A percentile compares a stretch with the other conserved stretches of the same genome.
Evolutionary conservation across 768 basidiomycete species (phyloP).

Genomic region (Mycena alexandri): DNA sequence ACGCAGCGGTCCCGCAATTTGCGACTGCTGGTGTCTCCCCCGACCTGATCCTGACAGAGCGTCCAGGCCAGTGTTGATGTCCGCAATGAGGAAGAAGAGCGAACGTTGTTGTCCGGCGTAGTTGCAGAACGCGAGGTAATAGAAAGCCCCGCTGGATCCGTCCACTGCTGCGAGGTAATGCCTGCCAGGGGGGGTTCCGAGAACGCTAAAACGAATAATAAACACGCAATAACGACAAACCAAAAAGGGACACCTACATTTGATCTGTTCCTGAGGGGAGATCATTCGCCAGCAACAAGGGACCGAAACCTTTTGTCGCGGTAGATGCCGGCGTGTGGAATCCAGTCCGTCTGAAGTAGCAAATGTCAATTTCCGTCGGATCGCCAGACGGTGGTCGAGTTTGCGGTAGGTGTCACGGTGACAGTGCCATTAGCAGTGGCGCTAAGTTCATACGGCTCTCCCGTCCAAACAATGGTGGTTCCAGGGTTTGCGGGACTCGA

Average conservation of each 20-base stretch:
- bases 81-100: too few relatives aligned
- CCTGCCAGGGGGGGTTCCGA: constrained; percentile 8
- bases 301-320: constrained; percentile 4
- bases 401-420: constrained; percentile 4
- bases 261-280: constrained; percentile 8
- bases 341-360: constrained; percentile 7
- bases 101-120: too few relatives aligned
- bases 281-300: constrained; percentile 7
- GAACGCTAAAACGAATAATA: constrained; percentile 2
- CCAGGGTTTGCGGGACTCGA: constrained; percentile 5
- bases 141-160: too few relatives aligned
- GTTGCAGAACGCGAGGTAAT: too few relatives aligned
- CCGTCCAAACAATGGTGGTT: constrained; percentile 6
- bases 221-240: neutral
- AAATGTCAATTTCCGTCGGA: constrained; percentile 7
- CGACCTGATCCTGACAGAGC: too few relatives aligned
- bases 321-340: constrained; percentile 7
- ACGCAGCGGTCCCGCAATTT: too few relatives aligned
- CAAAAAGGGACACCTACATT: constrained; percentile 6
- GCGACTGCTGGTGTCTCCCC: too few relatives aligned
- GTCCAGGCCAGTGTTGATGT: too few relatives aligned
- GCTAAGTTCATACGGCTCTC: constrained; percentile 6
- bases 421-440: constrained; percentile 2
- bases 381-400: constrained; percentile 8
- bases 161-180: constrained; percentile 4